Evolutionary conservation across 768 basidiomycete species (phyloP).

Genomic region (Lactarius quietus): DNA sequence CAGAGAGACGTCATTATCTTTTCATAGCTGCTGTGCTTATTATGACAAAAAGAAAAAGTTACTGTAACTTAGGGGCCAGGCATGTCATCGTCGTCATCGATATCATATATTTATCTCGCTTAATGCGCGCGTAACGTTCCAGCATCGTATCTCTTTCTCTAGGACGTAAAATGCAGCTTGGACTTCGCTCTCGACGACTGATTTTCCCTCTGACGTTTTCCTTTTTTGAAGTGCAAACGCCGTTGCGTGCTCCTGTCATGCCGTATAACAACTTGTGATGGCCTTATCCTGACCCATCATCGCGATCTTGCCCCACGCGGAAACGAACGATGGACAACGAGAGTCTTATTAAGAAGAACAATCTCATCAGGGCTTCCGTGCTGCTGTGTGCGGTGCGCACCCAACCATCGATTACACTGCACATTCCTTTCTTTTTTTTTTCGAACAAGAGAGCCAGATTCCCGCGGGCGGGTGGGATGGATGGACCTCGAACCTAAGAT

Average conservation of each 20-base stretch:
- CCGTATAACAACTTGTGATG: background rate
- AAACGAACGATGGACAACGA: background rate
- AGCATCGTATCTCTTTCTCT: background rate
- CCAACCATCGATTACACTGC: background rate
- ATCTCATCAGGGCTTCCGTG: background rate
- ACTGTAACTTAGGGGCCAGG: background rate
- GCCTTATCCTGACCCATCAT: background rate
- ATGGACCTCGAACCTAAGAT: background rate
- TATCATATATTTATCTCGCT: background rate
- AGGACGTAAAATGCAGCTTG: background rate
- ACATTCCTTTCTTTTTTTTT: background rate
- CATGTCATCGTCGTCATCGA: background rate
- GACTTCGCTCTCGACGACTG: background rate
- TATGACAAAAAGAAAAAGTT: background rate
- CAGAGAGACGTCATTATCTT: background rate
- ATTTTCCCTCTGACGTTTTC: background rate
- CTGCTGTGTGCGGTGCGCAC: background rate
- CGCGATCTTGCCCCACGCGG: constrained; percentile 1
- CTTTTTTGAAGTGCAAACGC: background rate
- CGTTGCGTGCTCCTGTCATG: background rate
- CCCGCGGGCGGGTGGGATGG: background rate
- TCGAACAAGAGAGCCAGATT: background rate
- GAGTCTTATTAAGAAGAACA: background rate
- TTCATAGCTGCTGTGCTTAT: background rate
- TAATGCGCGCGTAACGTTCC: background rate